Conservation (phyloP, 2,329 filamentous ascomycete genomes). For the Escovopsis weberi region DNA sequence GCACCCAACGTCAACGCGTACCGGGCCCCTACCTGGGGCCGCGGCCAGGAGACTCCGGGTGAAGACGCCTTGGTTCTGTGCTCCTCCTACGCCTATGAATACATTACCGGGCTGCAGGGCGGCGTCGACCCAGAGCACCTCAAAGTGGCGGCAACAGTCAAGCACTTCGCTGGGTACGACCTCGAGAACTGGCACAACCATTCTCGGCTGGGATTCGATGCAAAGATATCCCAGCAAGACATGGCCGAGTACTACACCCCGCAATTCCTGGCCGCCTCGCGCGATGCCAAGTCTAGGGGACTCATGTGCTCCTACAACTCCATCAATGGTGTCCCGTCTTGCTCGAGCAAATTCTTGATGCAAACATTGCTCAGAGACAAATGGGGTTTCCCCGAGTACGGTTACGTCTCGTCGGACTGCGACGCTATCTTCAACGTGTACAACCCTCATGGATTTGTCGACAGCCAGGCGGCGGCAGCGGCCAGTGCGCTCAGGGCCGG, state of each 20-base stretch:
- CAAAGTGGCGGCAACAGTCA: conserved; percentile 39
- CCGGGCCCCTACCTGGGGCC: conserved; percentile 46
- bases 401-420: conserved; percentile 51
- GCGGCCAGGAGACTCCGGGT: conserved; percentile 44
- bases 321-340: conserved; percentile 50
- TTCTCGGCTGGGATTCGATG: conserved; percentile 36
- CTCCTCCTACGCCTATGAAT: conserved; percentile 26
- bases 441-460: conserved; percentile 22
- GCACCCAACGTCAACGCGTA: conserved; percentile 54
- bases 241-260: conserved; percentile 53
- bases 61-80: conserved; percentile 30
- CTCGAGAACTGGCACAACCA: conserved; percentile 27
- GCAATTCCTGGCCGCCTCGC: conserved; percentile 28
- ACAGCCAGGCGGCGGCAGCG: conserved; percentile 18
- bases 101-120: conserved; percentile 31
- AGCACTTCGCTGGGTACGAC: conserved; percentile 44
- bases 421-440: conserved; percentile 46
- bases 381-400: conserved; percentile 47
- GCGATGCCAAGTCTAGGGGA: conserved; percentile 41
- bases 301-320: conserved; percentile 50
- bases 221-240: conserved; percentile 43
- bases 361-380: conserved; percentile 47
- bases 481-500: conserved; percentile 18
- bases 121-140: conserved; percentile 4
- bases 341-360: conserved; percentile 46